Evolutionary conservation across 108 stramenopile genomes (phyloP).

Genomic region (Cylindrotheca closterium): DNA sequence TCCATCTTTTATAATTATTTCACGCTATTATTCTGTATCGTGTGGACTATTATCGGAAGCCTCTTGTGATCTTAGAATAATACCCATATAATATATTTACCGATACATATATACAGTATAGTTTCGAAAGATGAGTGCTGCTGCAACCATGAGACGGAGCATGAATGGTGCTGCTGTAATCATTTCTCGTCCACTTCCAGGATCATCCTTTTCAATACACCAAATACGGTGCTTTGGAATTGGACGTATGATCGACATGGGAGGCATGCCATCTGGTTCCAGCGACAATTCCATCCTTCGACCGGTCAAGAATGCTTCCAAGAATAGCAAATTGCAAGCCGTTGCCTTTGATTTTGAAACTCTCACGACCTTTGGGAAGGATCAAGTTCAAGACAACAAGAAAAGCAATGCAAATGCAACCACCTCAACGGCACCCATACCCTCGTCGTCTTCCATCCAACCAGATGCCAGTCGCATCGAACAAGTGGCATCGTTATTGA

Average conservation of each 20-base stretch:
- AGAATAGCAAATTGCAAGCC: conserved; percentile 78
- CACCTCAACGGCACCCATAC: conserved; percentile 3
- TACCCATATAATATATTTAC: too few relatives aligned
- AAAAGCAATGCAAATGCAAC: conserved; percentile 8
- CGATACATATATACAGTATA: too few relatives aligned
- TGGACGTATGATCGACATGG: conserved; percentile 77
- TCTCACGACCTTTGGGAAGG: conserved; percentile 32
- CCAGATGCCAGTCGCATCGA: conserved; percentile 20
- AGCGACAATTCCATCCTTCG: conserved; percentile 30
- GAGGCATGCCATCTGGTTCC: conserved; percentile 40
- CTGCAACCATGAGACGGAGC: too few relatives aligned
- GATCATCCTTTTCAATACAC: too few relatives aligned
- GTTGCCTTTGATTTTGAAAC: conserved; percentile 83
- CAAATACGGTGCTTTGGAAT: too few relatives aligned
- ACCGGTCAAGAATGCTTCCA: conserved; percentile 57
- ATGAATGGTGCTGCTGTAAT: too few relatives aligned
- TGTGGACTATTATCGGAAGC: too few relatives aligned
- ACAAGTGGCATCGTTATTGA: conserved; percentile 55
- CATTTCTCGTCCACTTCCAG: too few relatives aligned
- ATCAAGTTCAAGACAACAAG: not conserved
- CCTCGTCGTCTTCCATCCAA: conserved; percentile 1
- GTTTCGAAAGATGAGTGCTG: too few relatives aligned
- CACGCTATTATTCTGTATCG: too few relatives aligned
- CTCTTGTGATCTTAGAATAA: too few relatives aligned
- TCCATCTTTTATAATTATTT: too few relatives aligned